These are phyloP conservation scores for Penicillium paxilli DNA, from an alignment of 495 filamentous ascomycete genomes.

Conservation along the genomic window DNA sequence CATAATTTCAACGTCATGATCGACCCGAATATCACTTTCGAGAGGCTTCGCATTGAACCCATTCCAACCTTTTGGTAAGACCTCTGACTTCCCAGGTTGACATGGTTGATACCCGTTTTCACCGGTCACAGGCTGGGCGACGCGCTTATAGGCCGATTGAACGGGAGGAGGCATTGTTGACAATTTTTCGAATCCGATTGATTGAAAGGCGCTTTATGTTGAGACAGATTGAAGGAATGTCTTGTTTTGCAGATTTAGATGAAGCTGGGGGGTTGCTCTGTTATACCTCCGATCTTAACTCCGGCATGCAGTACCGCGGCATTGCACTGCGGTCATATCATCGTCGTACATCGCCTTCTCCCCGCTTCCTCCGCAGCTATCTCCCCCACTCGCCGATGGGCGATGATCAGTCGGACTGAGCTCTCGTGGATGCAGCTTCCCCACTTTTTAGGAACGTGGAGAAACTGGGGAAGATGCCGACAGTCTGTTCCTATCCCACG, in stretches of 20 bases:
- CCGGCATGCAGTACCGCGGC: not conserved
- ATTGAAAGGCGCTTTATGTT: not conserved
- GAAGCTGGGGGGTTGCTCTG: not conserved
- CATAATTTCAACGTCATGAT: slow-evolving; percentile 33
- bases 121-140: slow-evolving; percentile 25
- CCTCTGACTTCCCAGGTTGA: slow-evolving; percentile 27
- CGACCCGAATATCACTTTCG: slow-evolving; percentile 20
- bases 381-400: not conserved
- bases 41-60: slow-evolving; percentile 27
- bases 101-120: slow-evolving; percentile 32
- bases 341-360: not conserved
- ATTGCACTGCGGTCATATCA: no score
- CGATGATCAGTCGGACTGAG: not conserved
- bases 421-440: not conserved
- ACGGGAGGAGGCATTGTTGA: slow-evolving; percentile 27
- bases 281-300: not conserved
- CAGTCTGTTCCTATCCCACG: not conserved
- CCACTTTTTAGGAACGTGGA: not conserved
- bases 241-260: not conserved
- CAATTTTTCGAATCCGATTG: not conserved
- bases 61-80: slow-evolving; percentile 28
- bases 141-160: slow-evolving; percentile 32
- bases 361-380: not conserved
- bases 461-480: not conserved
- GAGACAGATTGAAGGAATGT: not conserved